Evolutionary conservation across 306 rosid species (phyloP), one percentile per base, ranked within the genome.

Genomic region (Cyamopsis tetragonoloba): DNA sequence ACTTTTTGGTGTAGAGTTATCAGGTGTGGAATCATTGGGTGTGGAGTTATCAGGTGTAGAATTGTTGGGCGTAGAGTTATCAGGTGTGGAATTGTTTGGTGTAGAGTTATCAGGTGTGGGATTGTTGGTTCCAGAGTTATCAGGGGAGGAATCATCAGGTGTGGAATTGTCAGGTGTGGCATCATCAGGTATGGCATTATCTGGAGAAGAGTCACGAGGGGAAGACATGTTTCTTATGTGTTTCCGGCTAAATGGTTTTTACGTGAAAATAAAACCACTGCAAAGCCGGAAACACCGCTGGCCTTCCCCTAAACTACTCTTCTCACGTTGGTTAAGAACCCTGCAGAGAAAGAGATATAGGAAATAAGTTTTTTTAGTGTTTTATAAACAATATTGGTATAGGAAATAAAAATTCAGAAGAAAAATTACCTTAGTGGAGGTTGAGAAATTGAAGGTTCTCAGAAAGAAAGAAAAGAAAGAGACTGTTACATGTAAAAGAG

Each of bases 201-300:
- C 46, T 1, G 74, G 66, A 1, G 78, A 46, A 47, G 76, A 64
- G 34, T 62, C 48, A n/a, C 38, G 66, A 42, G 71, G 43, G 28
- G 82, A 58, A 62, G 88, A 14, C 95, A 88, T 87, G 58, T 8
- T 79, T 37, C 0, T 61, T 67, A 75, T 68, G 78, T 74, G 78
- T 38, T n/a, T 73, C 68, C 63, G 58, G 69, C 56, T 0, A 82
- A 41, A 48, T 72, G 48, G 54, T 56, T 65, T 46, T 46, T 60
- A 42, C 17, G 17, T 66, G 51, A 19, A 72, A n/a, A n/a, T n/a
- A n/a, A 28, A 76, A 65, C 44, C 23, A 26, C 11, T 1, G 4
- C 23, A 39, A 22, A 41, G 53, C 80, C 72, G 56, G 82, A 63
- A 82, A 76, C 80, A 61, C 78, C 83, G 67, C 78, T 81, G 67